Evolutionary conservation across 2,329 filamentous ascomycete genomes (phyloP).

Genomic region (Lasiodiplodia citricola): DNA sequence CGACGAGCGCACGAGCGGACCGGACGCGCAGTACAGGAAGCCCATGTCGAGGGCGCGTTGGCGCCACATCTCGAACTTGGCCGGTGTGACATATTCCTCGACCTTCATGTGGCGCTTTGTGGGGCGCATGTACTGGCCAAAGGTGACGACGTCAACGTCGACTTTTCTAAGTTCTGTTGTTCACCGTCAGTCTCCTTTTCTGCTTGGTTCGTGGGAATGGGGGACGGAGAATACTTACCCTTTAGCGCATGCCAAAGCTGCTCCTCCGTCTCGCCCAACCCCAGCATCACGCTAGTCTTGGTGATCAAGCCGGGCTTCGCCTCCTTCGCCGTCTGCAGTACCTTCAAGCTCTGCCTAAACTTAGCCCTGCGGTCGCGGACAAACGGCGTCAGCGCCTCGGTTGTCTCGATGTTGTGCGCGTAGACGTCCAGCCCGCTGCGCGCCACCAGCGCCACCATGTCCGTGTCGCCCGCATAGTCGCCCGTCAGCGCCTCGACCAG

Average conservation of each 20-base stretch:
- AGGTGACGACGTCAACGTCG: slow-evolving; percentile 92
- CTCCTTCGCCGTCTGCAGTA: slow-evolving; percentile 81
- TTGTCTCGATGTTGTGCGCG: slow-evolving; percentile 96
- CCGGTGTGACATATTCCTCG: slow-evolving; percentile 90
- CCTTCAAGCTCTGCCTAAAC: slow-evolving; percentile 82
- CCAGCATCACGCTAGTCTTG: slow-evolving; percentile 98
- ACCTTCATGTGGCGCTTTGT: slow-evolving; percentile 98
- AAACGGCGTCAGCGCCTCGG: slow-evolving; percentile 85
- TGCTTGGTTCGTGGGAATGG: not conserved
- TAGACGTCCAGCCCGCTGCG: slow-evolving; percentile 92
- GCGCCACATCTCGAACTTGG: slow-evolving; percentile 89
- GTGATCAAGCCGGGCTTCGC: slow-evolving; percentile 81
- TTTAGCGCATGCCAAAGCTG: slow-evolving; percentile 80
- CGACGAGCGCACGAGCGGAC: slow-evolving; percentile 88
- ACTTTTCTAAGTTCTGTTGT: slow-evolving; percentile 73
- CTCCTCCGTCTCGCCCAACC: slow-evolving; percentile 87
- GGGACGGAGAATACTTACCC: slow-evolving; percentile 53
- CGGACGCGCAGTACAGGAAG: slow-evolving; percentile 94
- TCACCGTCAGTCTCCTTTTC: not conserved
- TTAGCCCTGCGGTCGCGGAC: slow-evolving; percentile 89
- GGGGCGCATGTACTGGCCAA: slow-evolving; percentile 99
- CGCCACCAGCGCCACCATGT: slow-evolving; percentile 86
- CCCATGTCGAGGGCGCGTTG: slow-evolving; percentile 90
- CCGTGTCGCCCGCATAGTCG: slow-evolving; percentile 83
- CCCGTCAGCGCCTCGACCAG: slow-evolving; percentile 85